Conservation (phyloP, 768 basidiomycete species). For the Suillus alpinus region DNA sequence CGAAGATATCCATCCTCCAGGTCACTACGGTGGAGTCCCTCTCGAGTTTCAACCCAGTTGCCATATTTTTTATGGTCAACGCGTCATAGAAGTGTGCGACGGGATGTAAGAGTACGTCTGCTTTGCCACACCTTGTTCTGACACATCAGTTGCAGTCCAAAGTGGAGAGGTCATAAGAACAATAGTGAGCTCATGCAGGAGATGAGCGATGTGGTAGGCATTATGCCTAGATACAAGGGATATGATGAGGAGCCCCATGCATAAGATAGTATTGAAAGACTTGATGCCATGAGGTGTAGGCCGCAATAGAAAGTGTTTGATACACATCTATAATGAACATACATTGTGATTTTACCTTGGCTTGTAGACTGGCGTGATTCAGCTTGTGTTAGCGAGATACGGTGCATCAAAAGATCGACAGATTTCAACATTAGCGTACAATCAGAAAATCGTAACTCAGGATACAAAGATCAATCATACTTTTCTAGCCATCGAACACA, state of each 20-base stretch:
- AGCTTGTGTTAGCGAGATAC: not conserved
- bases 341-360: not conserved
- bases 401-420: not conserved
- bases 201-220: not conserved
- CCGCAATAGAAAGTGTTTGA: not conserved
- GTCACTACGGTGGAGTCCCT: not conserved
- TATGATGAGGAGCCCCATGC: not conserved
- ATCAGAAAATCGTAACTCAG: not conserved
- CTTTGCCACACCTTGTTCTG: not conserved
- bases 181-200: slow-evolving; percentile 7
- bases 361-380: not conserved
- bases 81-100: slow-evolving; percentile 5
- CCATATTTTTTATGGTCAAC: slow-evolving; percentile 6
- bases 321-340: not conserved
- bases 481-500: slow-evolving; percentile 26
- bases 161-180: slow-evolving; percentile 6
- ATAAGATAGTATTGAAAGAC: not conserved
- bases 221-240: not conserved
- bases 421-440: not conserved
- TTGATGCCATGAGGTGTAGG: not conserved
- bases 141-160: not conserved
- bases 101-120: slow-evolving; percentile 1
- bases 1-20: not conserved
- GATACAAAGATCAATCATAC: not conserved
- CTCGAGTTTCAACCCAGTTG: slow-evolving; percentile 7